Base-by-base conservation (phyloP, 2,329 filamentous ascomycete genomes). In the Beauveria sp. region DNA sequence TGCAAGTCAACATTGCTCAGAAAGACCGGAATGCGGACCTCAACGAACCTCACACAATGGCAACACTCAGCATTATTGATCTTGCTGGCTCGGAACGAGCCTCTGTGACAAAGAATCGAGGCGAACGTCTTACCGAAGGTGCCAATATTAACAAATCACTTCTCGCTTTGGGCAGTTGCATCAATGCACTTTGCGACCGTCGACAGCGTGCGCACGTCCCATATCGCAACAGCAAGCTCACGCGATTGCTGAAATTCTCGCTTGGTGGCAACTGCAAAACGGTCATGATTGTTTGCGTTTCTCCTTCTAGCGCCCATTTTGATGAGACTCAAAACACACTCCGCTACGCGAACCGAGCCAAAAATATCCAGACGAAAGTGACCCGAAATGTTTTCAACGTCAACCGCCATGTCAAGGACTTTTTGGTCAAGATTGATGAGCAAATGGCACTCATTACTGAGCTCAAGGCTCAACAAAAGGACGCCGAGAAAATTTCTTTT, bases 111-210 rank as follows among this genome's bases (percentile, higher is more conserved):
- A 96, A 97, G 78, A 99, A 99, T 74, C 83, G 95, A 60, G 95
- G 95, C 61, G 93, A 96, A 72, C 84, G 95, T 43, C 79, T 99
- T 43, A 81, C 93, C 16, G 95, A 99, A 75, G 95, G 95, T 65
- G 95, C 95, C 69, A 99, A 99, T 75, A 99, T 99, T 84, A 99
- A 99, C 84, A 97, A 98, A 72, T 99, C 95, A 1, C 82, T 99
- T 3, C 85, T 99, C 18, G 93, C 95, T 0, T 79, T 99, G 9
- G 95, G 95, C 65, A 93, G 93, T 75, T 99, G 95, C 77, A 99
- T 99, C 81, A 99, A 99, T 69, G 96, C 95, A 5, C 86, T 99
- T 18, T 99, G 95, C 76, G 95, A 99, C 71, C 86, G 90, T 5
- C 86, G 91, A 57, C 96, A 95, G 77, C 88, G 86, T 66, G 95